Evolutionary conservation across 805 yeast species (phyloP), one percentile per base, ranked within the genome.

Genomic region (Candida gorgasii): DNA sequence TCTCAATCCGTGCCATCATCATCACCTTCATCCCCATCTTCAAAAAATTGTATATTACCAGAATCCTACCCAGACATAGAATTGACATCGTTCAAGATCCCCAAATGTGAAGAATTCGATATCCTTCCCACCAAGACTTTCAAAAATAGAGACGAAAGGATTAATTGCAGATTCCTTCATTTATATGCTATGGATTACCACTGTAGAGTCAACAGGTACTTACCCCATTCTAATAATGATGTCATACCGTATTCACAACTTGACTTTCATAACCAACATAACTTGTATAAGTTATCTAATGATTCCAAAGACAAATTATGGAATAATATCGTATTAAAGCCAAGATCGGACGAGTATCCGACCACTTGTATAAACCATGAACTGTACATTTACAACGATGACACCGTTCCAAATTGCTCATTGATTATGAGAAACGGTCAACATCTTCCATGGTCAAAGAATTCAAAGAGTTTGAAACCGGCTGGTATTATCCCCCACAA

Each of bases 261-360:
- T 16, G 58, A 61, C 24, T 67, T 69, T 53, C 62, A 56, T 58
- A 32, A 46, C 19, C 38, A 45, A 19, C 45, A 58, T 40, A 54
- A 63, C 42, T 42, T 62, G 12, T 51, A 51, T 35, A 67, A 62
- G 36, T 50, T 78, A 16, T 75, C 76, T 1, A 54, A 65, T 7
- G 43, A 67, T 13, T 67, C 78, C 3, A 61, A 78, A 41, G 78
- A 77, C 34, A 73, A 76, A 52, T 57, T 79, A 35, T 79, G 82
- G 82, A 64, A 67, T 27, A 68, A 65, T 39, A 80, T 80, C 12
- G 66, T 80, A 4, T 54, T 80, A 23, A 72, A 75, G 3, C 82
- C 84, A 17, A 62, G 84, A 33, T 44, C 48, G 1, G 86, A 79
- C 48, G 45, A 51, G 1, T 45, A 54, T 8, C 69, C 68, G 1